Percentiles rank a stretch among this genome's conserved stretches.
Conservation (phyloP, 2,329 filamentous ascomycete species). For the Aspergillus nomiae region DNA sequence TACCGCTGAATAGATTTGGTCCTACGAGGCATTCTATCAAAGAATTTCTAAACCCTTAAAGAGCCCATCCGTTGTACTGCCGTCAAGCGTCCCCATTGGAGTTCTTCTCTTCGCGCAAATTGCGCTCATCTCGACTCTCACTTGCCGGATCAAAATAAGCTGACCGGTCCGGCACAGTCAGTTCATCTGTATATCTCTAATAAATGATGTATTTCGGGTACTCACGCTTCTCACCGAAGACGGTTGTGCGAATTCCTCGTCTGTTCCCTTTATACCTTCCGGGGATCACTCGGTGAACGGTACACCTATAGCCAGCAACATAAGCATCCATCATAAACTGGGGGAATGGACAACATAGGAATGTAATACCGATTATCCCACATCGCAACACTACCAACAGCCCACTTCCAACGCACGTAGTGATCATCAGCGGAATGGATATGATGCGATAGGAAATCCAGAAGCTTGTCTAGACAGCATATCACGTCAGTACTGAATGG, state of each 20-base stretch:
- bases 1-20: not conserved
- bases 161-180: not conserved
- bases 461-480: slow-evolving; percentile 35
- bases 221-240: slow-evolving; percentile 17
- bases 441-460: slow-evolving; percentile 51
- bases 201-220: not conserved
- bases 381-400: slow-evolving; percentile 52
- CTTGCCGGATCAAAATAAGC: not conserved
- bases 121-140: not conserved
- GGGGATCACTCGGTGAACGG: slow-evolving; percentile 11
- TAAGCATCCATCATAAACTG: not conserved
- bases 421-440: slow-evolving; percentile 55
- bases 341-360: not conserved
- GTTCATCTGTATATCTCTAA: not conserved
- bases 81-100: not conserved
- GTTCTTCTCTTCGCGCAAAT: not conserved
- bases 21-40: not conserved
- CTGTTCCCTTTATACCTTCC: slow-evolving; percentile 4
- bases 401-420: slow-evolving; percentile 54
- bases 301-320: not conserved
- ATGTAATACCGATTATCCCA: slow-evolving; percentile 50
- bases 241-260: slow-evolving; percentile 16
- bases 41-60: not conserved
- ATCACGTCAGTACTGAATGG: not conserved
- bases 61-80: not conserved